Base-by-base conservation (phyloP, 176 grass and related monocot species). In the Ensete ventricosum region DNA sequence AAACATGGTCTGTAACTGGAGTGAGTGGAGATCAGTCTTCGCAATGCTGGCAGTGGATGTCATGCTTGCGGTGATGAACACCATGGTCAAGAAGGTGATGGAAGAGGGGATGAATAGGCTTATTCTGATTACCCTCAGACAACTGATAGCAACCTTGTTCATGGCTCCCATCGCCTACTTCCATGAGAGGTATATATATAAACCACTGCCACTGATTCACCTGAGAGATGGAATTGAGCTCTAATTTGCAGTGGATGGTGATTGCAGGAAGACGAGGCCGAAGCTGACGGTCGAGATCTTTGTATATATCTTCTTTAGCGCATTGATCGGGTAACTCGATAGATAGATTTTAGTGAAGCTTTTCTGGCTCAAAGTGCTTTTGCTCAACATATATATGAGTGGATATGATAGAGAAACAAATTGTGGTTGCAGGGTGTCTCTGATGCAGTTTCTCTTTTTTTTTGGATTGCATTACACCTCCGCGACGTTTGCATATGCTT, bases 371-470 rank as follows among this genome's bases (percentile, higher is more conserved):
- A 2, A 50, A 70, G 8, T 14, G 34, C 34, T 43, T 43, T 43
- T 43, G 34, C 4, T 43, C 0, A 43, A 43, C 34, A 43, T 43
- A 43, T 43, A 43, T 43, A 43, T 43, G 34, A 43, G 34, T 6
- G 34, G 34, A 43, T 14, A 55, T 55, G 51, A 27, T 9, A 54
- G 7, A 50, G 6, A 11, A 72, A 52, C 21, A 11, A 2, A 11
- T 1, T 25, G 8, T 2, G 71, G 5, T 11, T 51, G 19, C 86
- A 96, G 93, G 71, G 86, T 90, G 21, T 81, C 95, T 69, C 78
- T 99, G 20, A 81, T 85, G 23, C 95, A 99, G 82, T 99, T 86
- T 80, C 85, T 93, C 78, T 91, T 94, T 82, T 99, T 88, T 80
- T 25, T 92, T 0, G 90, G 72, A 9, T 64, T 99, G 75, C 73